Percentiles rank a stretch among this genome's conserved stretches.
Conservation (phyloP, 1,139 yeast genomes). For the Geotrichum cucujoidarum region DNA sequence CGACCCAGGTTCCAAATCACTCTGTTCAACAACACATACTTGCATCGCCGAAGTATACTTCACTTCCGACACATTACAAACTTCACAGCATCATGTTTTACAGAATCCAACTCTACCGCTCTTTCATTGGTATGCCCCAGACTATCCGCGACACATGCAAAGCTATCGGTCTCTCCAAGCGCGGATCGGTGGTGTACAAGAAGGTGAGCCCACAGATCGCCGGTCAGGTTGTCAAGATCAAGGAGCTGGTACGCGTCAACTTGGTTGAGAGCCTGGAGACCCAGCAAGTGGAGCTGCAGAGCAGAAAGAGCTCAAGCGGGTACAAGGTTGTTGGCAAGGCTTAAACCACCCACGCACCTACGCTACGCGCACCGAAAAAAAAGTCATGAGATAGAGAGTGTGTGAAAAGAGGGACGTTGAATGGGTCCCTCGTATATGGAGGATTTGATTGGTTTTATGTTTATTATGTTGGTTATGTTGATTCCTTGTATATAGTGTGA, state of each 20-base stretch:
- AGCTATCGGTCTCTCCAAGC: slow-evolving; percentile 69
- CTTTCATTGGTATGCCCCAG: slow-evolving; percentile 81
- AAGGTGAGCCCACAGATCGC: slow-evolving; percentile 74
- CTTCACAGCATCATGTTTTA: slow-evolving; percentile 40
- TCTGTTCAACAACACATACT: not conserved
- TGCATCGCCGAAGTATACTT: too few species aligned
- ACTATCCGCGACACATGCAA: slow-evolving; percentile 58
- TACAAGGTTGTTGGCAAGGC: slow-evolving; percentile 12
- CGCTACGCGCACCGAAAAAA: not conserved
- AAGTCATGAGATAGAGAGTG: not conserved
- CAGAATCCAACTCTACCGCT: slow-evolving; percentile 72
- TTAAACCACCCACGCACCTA: not conserved
- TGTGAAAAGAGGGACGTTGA: not conserved
- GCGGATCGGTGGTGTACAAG: slow-evolving; percentile 72
- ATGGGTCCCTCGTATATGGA: too few species aligned
- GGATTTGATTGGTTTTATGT: too few species aligned
- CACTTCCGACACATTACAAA: too few species aligned
- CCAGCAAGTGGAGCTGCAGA: slow-evolving; percentile 8
- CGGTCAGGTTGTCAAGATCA: slow-evolving; percentile 75
- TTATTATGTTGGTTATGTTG: too few species aligned
- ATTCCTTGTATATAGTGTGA: too few species aligned
- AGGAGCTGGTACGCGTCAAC: slow-evolving; percentile 85
- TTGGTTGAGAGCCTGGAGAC: slow-evolving; percentile 46
- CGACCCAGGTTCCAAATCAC: not conserved
- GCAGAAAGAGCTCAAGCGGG: slow-evolving; percentile 16